These are phyloP conservation scores for Dalechampia spathulata DNA, from an alignment of 441 rosid genomes.

Conservation along the genomic window DNA sequence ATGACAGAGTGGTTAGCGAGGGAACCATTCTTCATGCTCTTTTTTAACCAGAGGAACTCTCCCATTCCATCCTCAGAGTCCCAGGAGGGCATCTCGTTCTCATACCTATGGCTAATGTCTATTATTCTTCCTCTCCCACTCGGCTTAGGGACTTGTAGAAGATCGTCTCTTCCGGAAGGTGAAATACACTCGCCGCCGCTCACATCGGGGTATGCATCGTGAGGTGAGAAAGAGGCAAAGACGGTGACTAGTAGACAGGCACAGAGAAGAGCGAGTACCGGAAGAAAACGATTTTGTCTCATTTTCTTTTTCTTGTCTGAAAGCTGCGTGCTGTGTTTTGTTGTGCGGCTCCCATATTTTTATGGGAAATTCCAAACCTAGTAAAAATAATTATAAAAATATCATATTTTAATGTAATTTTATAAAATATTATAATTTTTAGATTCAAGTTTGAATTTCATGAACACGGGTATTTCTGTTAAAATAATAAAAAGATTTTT, in stretches of 20 bases:
- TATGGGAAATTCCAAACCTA: too few relatives aligned
- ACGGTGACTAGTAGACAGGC: not conserved
- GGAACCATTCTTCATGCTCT: constrained; percentile 72
- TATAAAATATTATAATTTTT: too few relatives aligned
- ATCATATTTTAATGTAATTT: too few relatives aligned
- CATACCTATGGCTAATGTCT: constrained; percentile 56
- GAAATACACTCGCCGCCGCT: not conserved
- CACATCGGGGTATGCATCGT: constrained; percentile 25
- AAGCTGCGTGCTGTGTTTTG: not conserved
- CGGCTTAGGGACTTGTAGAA: constrained; percentile 24
- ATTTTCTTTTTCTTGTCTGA: not conserved
- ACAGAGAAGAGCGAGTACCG: constrained; percentile 6
- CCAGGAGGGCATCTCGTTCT: constrained; percentile 48
- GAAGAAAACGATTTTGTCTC: not conserved
- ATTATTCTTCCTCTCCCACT: constrained; percentile 31
- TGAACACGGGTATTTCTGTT: too few relatives aligned
- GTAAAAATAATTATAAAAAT: too few relatives aligned
- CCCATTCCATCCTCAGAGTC: constrained; percentile 39
- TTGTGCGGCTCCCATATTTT: not conserved
- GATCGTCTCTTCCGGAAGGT: constrained; percentile 9
- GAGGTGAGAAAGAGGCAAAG: constrained; percentile 4
- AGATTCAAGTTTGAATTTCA: too few relatives aligned
- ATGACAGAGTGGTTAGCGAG: constrained; percentile 40
- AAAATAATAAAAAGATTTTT: too few relatives aligned
- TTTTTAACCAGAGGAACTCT: constrained; percentile 35